Evolutionary conservation across 2,329 filamentous ascomycete genomes (phyloP), one percentile per base, ranked within the genome.

Genomic region (Fusarium decemcellulare): DNA sequence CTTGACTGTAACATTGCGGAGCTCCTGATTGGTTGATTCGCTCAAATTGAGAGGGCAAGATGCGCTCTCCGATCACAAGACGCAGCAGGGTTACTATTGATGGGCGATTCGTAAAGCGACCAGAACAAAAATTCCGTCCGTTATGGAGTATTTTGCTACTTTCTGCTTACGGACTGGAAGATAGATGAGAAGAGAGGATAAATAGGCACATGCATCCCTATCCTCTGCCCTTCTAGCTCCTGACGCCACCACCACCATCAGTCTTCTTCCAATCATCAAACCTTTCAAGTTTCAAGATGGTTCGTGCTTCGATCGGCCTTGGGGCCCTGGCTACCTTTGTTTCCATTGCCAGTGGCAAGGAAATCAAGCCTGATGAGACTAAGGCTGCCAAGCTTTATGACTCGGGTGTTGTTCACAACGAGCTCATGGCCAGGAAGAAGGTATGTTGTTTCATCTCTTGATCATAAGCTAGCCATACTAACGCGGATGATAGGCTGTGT

Each of bases 401-500:
- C 52, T 60, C 65, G 0, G 72, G 72, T 10, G n/a, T 61, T 5
- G 16, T 74, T 9, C 72, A 74, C 36, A 68, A 74, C 34, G 46
- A 59, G 23, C 51, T 72, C 8, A 72, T 72, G 70, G 62, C 56
- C 29, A 54, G 14, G 5, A 73, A 73, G 43, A 7, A 64, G 51
- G 70, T 51, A 16, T 5, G 60, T 46, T 9, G 3, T 6, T 16
- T 34, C 6, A 3, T 6, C 14, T 36, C 0, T 2, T 12, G 2
- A 29, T 1, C 6, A 1, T 0, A 9, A 0, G 8, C 7, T 1
- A 16, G 2, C 11, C 1, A 3, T 6, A 4, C 60, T 72, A 55
- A 71, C 32, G n/a, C 5, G 8, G 8, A 0, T 10, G 1, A 2
- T 16, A 78, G 77, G 74, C 67, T 40, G 74, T 76, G 54, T 81